Evolutionary conservation across 2,329 filamentous ascomycete genomes (phyloP).

Genomic region (Xylaria sp.): DNA sequence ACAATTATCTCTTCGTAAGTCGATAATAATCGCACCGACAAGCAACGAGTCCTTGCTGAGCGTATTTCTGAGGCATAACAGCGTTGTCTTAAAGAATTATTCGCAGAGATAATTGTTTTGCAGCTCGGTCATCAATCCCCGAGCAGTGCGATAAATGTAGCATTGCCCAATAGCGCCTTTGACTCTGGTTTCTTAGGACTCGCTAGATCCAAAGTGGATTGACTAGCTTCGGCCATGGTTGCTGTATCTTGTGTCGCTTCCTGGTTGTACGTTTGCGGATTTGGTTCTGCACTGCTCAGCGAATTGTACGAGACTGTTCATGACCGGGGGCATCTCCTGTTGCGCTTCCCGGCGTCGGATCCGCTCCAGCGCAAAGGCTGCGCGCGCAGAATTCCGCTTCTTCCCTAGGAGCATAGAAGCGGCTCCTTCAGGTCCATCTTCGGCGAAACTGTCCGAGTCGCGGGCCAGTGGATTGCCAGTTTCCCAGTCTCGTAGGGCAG

Average conservation of each 20-base stretch:
- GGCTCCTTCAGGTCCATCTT: conserved; percentile 43
- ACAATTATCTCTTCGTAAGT: neutral
- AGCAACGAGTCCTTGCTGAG: neutral
- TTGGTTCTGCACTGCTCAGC: conserved; percentile 31
- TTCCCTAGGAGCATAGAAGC: conserved; percentile 40
- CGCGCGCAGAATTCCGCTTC: conserved; percentile 35
- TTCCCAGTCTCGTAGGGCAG: conserved; percentile 49
- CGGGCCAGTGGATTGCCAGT: conserved; percentile 46
- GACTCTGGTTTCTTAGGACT: neutral
- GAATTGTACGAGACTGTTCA: conserved; percentile 45
- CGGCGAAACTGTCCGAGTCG: conserved; percentile 41
- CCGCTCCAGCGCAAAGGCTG: conserved; percentile 43
- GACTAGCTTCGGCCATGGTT: neutral
- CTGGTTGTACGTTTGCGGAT: neutral
- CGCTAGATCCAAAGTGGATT: neutral
- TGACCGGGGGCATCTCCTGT: conserved; percentile 42
- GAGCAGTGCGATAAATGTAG: conserved; percentile 24
- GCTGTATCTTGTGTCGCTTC: neutral
- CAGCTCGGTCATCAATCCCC: conserved; percentile 5
- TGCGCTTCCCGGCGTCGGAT: conserved; percentile 38
- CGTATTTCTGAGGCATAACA: neutral
- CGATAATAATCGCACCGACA: neutral
- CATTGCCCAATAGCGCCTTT: conserved; percentile 5
- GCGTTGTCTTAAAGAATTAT: neutral
- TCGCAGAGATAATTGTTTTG: neutral